Conservation (phyloP, 2,329 filamentous ascomycete genomes). For the Claviceps sp. region DNA sequence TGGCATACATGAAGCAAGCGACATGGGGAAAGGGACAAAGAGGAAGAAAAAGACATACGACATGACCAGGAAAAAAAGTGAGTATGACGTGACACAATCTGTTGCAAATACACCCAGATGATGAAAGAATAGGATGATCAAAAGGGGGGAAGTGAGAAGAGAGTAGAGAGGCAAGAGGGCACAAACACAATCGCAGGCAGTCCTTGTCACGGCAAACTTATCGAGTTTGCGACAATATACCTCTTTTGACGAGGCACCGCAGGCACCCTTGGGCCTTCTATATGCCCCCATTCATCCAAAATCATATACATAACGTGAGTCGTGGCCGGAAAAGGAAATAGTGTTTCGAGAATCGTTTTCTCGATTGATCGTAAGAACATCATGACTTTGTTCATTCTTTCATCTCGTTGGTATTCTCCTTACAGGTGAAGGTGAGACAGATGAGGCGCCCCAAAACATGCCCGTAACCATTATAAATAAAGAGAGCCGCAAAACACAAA, state of each 20-base stretch:
- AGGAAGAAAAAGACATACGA: not conserved
- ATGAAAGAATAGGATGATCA: not conserved
- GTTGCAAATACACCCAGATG: not conserved
- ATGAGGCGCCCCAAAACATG: not conserved
- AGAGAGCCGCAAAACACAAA: not conserved
- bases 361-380: not conserved
- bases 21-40: not conserved
- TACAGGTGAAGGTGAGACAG: not conserved
- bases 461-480: not conserved
- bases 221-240: not conserved
- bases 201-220: not conserved
- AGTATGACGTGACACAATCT: not conserved
- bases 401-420: not conserved
- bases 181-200: not conserved
- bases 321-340: not conserved
- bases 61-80: not conserved
- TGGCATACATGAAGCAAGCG: not conserved
- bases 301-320: not conserved
- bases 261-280: not conserved
- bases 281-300: not conserved
- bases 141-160: not conserved
- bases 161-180: not conserved
- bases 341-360: not conserved
- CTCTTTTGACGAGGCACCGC: not conserved
- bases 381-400: conserved; percentile 1